Conservation (phyloP, 1,284 basidiomycete genomes). For the Peniophora sp. region DNA sequence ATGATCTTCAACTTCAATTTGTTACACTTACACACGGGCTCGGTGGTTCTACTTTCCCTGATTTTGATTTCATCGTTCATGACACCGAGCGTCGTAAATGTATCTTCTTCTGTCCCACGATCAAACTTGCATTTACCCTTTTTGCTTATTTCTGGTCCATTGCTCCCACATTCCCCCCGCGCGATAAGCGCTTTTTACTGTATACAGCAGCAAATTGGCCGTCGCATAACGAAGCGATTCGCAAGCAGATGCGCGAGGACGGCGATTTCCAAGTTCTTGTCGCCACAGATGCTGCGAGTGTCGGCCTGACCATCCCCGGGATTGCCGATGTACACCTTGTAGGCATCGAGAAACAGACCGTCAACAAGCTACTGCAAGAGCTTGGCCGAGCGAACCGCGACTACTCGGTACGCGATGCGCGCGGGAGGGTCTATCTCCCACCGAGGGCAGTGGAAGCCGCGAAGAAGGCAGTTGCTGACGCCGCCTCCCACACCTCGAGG, state of each 20-base stretch:
- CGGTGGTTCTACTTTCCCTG: constrained; percentile 3
- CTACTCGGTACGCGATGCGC: constrained; percentile 3
- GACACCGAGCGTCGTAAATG: constrained; percentile 1
- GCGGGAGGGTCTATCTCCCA: constrained; percentile 1
- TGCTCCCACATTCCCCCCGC: neutral
- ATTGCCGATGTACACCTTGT: constrained; percentile 7
- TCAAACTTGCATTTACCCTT: constrained; percentile 10
- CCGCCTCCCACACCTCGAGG: no score
- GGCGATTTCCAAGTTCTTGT: constrained; percentile 8
- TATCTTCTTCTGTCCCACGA: constrained; percentile 5
- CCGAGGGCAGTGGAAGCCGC: neutral
- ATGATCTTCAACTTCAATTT: constrained; percentile 8
- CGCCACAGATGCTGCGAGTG: constrained; percentile 10
- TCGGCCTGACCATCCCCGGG: constrained; percentile 12
- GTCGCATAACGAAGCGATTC: constrained; percentile 9
- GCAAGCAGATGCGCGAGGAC: constrained; percentile 6
- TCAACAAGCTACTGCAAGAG: constrained; percentile 4
- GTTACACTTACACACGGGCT: constrained; percentile 1
- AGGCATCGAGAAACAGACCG: neutral
- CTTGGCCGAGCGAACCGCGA: constrained; percentile 6
- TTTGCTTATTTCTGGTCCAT: constrained; percentile 8
- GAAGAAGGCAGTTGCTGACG: neutral
- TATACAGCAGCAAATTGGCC: constrained; percentile 12
- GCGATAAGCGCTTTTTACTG: constrained; percentile 7
- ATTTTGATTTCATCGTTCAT: constrained; percentile 8